Evolutionary conservation across 1,139 yeast genomes (phyloP).

Genomic region (Komagataea norvegica): DNA sequence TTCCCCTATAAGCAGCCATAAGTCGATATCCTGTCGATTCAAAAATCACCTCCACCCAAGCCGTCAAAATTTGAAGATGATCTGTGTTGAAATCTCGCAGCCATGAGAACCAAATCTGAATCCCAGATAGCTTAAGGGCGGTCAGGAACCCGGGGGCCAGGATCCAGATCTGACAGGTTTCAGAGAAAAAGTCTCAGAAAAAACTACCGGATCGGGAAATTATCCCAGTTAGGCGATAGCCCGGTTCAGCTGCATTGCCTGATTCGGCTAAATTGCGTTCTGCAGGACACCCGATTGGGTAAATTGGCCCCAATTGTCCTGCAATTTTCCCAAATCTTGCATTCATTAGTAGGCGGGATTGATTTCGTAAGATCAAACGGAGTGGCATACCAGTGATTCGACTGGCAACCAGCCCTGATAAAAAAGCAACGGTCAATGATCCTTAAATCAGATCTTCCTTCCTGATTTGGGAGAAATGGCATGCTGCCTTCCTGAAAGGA

Average conservation of each 20-base stretch:
- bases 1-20: too few relatives aligned
- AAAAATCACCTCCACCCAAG: too few relatives aligned
- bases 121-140: too few relatives aligned
- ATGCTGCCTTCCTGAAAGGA: not conserved
- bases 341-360: too few relatives aligned
- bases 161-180: not conserved
- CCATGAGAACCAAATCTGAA: too few relatives aligned
- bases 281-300: not conserved
- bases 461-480: conserved; percentile 3
- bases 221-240: not conserved
- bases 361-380: not conserved
- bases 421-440: too few relatives aligned
- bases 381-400: too few relatives aligned
- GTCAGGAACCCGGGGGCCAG: not conserved
- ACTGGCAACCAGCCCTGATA: conserved; percentile 2
- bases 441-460: not conserved
- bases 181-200: not conserved
- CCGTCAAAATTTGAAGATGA: too few relatives aligned
- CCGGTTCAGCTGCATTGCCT: conserved; percentile 1
- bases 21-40: too few relatives aligned
- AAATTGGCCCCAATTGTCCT: conserved; percentile 4
- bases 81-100: too few relatives aligned
- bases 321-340: not conserved
- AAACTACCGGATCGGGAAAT: conserved; percentile 1
- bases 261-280: not conserved